Evolutionary conservation across 1,284 basidiomycete species (phyloP).

Genomic region (Vanrija humicola): DNA sequence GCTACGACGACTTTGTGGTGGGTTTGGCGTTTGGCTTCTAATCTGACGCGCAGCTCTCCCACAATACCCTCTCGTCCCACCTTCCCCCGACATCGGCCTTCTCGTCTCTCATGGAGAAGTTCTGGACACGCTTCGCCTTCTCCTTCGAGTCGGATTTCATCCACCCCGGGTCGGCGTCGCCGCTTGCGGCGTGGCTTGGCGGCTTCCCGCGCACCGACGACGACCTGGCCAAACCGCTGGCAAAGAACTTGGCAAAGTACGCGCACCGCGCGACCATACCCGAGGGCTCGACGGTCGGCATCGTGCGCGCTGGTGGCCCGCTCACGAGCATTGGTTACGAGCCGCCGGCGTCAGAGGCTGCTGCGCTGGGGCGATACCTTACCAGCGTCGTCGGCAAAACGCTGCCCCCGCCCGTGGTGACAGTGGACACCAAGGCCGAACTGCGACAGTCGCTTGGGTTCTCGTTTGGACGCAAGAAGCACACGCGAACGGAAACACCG

Average conservation of each 20-base stretch:
- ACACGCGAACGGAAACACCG: not conserved
- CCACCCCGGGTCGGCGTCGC: conserved; percentile 6
- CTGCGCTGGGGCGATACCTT: conserved; percentile 25
- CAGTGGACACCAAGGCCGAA: not conserved
- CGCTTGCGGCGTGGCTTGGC: conserved; percentile 23
- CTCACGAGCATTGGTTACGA: not conserved
- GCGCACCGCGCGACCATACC: too few relatives aligned
- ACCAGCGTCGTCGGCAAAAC: conserved; percentile 14
- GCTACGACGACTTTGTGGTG: conserved; percentile 43
- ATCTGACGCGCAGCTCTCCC: conserved; percentile 25
- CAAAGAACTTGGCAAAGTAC: too few relatives aligned
- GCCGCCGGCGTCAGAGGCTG: not conserved
- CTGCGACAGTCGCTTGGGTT: conserved; percentile 19
- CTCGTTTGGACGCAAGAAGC: conserved; percentile 15
- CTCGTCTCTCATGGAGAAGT: conserved; percentile 31
- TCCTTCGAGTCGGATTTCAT: conserved; percentile 29
- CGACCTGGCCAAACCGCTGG: not conserved
- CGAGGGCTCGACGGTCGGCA: not conserved
- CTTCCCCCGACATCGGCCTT: conserved; percentile 15
- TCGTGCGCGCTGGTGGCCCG: not conserved
- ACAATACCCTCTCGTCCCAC: conserved; percentile 24
- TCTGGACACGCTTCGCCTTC: conserved; percentile 42
- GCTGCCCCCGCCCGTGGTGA: not conserved
- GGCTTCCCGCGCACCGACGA: conserved; percentile 13
- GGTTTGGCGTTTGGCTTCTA: conserved; percentile 14